A percentile compares a stretch with the other conserved stretches of the same genome.
These are phyloP conservation scores for Pseudogymnoascus sp. DNA, from an alignment of 2,329 filamentous ascomycete genomes.

Conservation along the genomic window DNA sequence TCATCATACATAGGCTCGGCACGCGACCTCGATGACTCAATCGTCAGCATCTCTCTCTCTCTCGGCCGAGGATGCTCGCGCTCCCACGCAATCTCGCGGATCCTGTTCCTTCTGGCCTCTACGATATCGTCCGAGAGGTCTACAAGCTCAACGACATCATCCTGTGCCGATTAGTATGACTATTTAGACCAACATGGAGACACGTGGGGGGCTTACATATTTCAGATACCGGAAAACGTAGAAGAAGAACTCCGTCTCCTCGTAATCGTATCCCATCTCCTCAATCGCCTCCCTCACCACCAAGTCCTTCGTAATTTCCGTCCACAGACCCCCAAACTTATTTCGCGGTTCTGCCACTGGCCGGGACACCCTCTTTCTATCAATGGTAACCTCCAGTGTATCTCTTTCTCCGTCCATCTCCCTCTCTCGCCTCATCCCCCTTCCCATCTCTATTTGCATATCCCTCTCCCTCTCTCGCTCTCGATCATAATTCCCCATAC, in stretches of 20 bases:
- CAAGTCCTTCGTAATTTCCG: slow-evolving; percentile 90
- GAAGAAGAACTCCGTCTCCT: slow-evolving; percentile 83
- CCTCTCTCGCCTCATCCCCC: slow-evolving; percentile 8
- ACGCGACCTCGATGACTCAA: slow-evolving; percentile 18
- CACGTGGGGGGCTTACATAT: slow-evolving; percentile 57
- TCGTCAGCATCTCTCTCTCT: slow-evolving; percentile 13
- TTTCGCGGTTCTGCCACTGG: slow-evolving; percentile 25
- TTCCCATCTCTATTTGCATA: slow-evolving; percentile 9
- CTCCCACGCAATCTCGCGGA: slow-evolving; percentile 51
- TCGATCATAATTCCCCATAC: slow-evolving; percentile 1
- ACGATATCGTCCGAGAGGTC: slow-evolving; percentile 78
- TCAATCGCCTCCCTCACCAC: slow-evolving; percentile 83
- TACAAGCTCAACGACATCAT: slow-evolving; percentile 78
- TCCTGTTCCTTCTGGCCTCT: slow-evolving; percentile 45
- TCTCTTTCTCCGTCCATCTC: slow-evolving; percentile 7
- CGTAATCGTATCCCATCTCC: slow-evolving; percentile 73
- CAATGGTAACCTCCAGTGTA: not conserved
- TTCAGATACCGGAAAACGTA: slow-evolving; percentile 87
- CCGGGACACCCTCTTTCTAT: not conserved
- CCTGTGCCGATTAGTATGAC: slow-evolving; percentile 45
- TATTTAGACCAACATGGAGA: not conserved
- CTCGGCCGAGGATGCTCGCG: slow-evolving; percentile 41
- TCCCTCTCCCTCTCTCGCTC: slow-evolving; percentile 11
- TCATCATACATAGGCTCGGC: slow-evolving; percentile 41
- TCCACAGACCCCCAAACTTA: slow-evolving; percentile 70